Base-by-base conservation (phyloP, 768 basidiomycete species). In the Tricholoma matsutake region DNA sequence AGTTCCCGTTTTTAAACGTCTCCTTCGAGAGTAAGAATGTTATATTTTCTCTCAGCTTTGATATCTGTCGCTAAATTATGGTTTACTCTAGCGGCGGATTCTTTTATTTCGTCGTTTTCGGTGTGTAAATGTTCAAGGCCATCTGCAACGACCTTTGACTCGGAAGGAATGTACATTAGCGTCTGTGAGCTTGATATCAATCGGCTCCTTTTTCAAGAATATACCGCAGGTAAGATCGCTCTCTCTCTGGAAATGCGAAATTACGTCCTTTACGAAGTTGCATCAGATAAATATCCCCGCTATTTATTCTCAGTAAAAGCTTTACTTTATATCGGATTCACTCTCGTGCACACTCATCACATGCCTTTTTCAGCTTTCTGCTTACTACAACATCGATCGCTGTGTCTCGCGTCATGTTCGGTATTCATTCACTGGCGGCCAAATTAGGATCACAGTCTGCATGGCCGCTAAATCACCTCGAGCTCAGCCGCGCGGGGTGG, bases 391-490 rank as follows among this genome's bases (percentile, higher is more conserved):
- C 68, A n/a, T 75, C 73, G 13, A 63, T 74, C 16, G 73, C 71
- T 1, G 67, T 70, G 6, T 67, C 72, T 16, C 69, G 73, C 35
- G 64, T 73, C 41, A 66, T 73, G 66, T 67, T 74, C 54, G 70
- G 72, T 55, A 68, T 74, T 6, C 67, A 75, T 53, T 79, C 79
- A 1, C 67, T 81, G n/a, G 77, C 81, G 14, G 70, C 74, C 28
- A 70, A 71, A 16, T 66, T 77, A 18, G 75, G 78, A 32, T 76
- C 80, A 6, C 75, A 78, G 35, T 73, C 77, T 1, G 71, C 73
- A 10, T 81, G 76, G 79, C 68, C 81, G 7, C 72, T 83, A 22
- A 81, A 72, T 64, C 74, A 78, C 61, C 74, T 76, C 6, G 80
- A 82, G 67, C 71, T 82, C 25, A 76, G 75, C 41, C 78, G 80